phyloP scores from a whole-genome alignment of 352 stramenopile species.

The Globisporangium cederbergense region DNA sequence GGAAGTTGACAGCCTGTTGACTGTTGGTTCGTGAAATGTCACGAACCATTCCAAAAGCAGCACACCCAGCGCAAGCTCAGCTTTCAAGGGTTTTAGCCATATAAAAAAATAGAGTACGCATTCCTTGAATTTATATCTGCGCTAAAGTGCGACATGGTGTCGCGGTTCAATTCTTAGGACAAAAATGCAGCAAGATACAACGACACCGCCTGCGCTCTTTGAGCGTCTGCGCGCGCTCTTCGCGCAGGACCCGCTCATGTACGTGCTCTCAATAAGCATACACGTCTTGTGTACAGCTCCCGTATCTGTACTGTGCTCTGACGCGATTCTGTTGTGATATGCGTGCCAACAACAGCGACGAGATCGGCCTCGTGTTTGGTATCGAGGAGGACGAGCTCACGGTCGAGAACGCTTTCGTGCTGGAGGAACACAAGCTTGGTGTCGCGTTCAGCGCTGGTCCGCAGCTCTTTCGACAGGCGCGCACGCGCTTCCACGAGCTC shows the following conservation, averaged over 20 bases:
- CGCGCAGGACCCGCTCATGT: constrained; percentile 67
- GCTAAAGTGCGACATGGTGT: no score
- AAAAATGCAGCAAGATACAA: neutral
- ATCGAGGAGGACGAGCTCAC: constrained; percentile 42
- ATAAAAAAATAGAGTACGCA: no score
- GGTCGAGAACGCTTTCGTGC: constrained; percentile 53
- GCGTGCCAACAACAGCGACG: constrained; percentile 40
- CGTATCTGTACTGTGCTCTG: neutral
- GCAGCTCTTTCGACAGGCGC: constrained; percentile 50
- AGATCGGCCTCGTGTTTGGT: constrained; percentile 69
- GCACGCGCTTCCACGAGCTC: constrained; percentile 47
- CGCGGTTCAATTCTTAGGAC: no score
- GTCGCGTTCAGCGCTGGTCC: constrained; percentile 54
- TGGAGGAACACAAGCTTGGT: constrained; percentile 76
- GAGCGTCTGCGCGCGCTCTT: constrained; percentile 38
- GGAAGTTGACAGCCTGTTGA: no score
- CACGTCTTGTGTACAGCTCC: neutral
- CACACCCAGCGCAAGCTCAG: no score
- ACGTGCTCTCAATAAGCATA: constrained; percentile 2
- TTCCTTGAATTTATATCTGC: no score
- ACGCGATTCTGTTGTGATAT: no score
- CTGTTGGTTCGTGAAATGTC: no score
- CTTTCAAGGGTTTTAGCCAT: no score
- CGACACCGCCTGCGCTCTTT: neutral
- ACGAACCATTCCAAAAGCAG: no score